phyloP scores from a whole-genome alignment of 2,329 filamentous ascomycete genomes.

The Fusarium duplospermum region DNA sequence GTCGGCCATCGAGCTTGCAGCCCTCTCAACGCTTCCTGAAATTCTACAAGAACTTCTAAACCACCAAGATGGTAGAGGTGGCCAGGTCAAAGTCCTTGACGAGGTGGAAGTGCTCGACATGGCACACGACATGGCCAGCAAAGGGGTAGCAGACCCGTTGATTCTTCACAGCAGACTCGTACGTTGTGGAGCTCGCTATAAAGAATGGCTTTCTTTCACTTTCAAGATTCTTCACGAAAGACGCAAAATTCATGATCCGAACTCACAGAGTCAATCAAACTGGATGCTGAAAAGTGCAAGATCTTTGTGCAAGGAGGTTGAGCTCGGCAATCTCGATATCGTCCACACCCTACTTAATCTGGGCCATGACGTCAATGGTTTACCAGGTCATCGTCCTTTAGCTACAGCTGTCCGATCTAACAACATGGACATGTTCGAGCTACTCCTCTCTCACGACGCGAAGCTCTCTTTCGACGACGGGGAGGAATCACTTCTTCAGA shows the following conservation, averaged over 20 bases:
- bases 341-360: background rate
- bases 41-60: background rate
- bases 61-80: background rate
- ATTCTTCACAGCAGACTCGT: conserved; percentile 10
- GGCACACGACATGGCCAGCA: background rate
- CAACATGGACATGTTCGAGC: background rate
- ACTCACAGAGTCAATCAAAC: background rate
- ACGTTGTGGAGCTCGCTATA: background rate
- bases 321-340: background rate
- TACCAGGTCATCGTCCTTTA: background rate
- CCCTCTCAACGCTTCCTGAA: background rate
- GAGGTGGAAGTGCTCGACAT: conserved; percentile 1
- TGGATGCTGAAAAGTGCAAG: background rate
- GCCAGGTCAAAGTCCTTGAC: background rate
- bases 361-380: background rate
- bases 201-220: conserved; percentile 2
- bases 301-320: background rate
- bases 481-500: background rate
- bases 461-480: background rate
- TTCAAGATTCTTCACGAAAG: background rate
- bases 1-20: background rate
- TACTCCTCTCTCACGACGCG: background rate
- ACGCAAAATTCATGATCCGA: background rate
- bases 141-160: background rate
- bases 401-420: background rate